Base-by-base conservation (phyloP, 1,284 basidiomycete genomes). In the Ustilago sp. region DNA sequence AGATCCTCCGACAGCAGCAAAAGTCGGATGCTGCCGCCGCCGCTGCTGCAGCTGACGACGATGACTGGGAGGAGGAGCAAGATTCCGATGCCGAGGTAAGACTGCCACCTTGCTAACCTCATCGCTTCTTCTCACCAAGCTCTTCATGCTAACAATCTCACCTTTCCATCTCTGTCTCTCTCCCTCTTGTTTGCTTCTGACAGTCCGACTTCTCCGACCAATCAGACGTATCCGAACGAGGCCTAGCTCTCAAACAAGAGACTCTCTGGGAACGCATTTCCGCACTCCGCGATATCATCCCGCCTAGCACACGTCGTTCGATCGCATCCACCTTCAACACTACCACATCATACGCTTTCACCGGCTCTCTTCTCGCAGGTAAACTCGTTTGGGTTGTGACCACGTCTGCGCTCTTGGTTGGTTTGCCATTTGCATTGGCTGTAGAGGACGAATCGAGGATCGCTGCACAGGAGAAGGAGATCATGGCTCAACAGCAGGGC, bases 391-490 rank as follows among this genome's bases (percentile, higher is more conserved):
- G 96, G 96, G 90, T 98, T 76, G 89, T 96, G 84, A 96, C 94
- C 66, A 99, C 96, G 17, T 94, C 92, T 54, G 94, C 95, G 0
- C 89, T 99, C 56, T 90, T 99, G 68, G 92, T 99, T 57, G 97
- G 94, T 8, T 89, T 99, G 56, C 96, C 96, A 34, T 90, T 98
- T 77, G 94, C 95, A 2, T 89, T 99, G 78, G 93, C 92, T 64
- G 90, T 98, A 76, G 96, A 99, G 87, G 96, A 97, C 87, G 96
- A 99, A 88, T 92, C 93, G 58, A 94, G 94, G 88, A 91, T 97
- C 69, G 92, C 95, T 6, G 92, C 92, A 65, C 95, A 98, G 88
- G 96, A 99, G 88, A 92, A 93, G 88, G 95, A 98, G 87, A 91
- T 95, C 90, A 88, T 93, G 79, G 93, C 93, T 59, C 94, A 97